Evolutionary conservation across 2,329 filamentous ascomycete genomes (phyloP).

Genomic region (Cryphonectria carpinicola): DNA sequence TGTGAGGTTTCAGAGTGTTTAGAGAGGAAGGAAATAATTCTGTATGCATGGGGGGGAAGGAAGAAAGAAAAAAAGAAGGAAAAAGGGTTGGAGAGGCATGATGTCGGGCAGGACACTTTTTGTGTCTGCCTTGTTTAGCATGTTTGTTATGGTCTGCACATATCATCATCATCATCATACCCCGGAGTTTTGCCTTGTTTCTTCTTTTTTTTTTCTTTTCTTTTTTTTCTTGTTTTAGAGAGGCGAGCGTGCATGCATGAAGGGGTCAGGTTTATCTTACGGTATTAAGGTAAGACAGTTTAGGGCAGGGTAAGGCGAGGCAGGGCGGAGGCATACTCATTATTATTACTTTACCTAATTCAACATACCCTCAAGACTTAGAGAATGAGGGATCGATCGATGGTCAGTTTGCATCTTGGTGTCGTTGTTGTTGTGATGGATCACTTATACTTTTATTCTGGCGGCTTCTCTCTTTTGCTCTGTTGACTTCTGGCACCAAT

Average conservation of each 20-base stretch:
- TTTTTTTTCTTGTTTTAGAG: no score
- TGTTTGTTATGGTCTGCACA: background rate
- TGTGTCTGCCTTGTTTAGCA: background rate
- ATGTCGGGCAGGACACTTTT: no score
- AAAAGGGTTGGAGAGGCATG: no score
- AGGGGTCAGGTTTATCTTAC: background rate
- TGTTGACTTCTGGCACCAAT: no score
- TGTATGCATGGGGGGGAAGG: background rate
- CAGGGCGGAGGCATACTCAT: background rate
- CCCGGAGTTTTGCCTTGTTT: background rate
- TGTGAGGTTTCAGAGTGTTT: conserved; percentile 6
- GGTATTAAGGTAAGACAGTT: background rate
- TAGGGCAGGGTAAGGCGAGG: no score
- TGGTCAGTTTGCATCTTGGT: background rate
- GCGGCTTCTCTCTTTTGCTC: no score
- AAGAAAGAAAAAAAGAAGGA: no score
- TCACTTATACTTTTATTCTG: no score
- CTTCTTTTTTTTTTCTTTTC: no score
- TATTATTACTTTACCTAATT: background rate
- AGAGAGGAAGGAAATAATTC: background rate
- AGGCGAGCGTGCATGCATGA: background rate
- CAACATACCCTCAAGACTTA: background rate
- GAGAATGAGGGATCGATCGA: background rate
- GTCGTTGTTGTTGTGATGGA: no score
- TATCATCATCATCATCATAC: background rate